A percentile compares a stretch with the other conserved stretches of the same genome.
Evolutionary conservation across 345 rosid species (phyloP).

Genomic region (Gossypium turneri): DNA sequence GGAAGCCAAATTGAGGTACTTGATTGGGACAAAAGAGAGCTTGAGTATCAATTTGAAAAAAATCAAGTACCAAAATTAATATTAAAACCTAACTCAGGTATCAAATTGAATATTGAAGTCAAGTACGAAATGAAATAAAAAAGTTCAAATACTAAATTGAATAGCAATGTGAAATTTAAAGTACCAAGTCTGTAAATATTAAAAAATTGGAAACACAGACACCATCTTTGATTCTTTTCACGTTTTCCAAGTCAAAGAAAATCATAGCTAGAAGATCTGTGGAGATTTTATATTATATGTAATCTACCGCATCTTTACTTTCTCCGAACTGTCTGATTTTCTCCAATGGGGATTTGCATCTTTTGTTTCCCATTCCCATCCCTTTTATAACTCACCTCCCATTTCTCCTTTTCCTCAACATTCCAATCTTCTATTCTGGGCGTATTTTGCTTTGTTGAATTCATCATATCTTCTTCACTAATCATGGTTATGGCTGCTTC

Average conservation of each 20-base stretch:
- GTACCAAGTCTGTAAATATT: background rate
- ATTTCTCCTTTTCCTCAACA: background rate
- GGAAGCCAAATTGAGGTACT: fast-evolving
- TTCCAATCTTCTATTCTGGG: slow-evolving; percentile 1
- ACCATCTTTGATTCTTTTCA: slow-evolving; percentile 27
- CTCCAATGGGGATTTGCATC: slow-evolving; percentile 21
- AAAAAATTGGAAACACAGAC: slow-evolving; percentile 11
- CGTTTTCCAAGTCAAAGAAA: slow-evolving; percentile 43
- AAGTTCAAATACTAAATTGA: too few relatives aligned
- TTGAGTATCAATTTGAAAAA: too few relatives aligned
- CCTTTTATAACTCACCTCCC: slow-evolving; percentile 28
- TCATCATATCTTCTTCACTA: background rate
- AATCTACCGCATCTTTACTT: slow-evolving; percentile 57
- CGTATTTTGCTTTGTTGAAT: background rate
- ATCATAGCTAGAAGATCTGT: slow-evolving; percentile 47
- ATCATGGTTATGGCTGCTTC: slow-evolving; percentile 34
- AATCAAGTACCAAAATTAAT: too few relatives aligned
- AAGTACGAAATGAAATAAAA: too few relatives aligned
- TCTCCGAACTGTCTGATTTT: slow-evolving; percentile 62
- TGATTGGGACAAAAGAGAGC: too few relatives aligned
- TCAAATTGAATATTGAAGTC: too few relatives aligned
- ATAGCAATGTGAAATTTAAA: too few relatives aligned
- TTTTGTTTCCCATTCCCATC: slow-evolving; percentile 11
- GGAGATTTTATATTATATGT: slow-evolving; percentile 34
- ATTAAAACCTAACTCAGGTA: too few relatives aligned